Conservation (phyloP, 352 stramenopile genomes). For the Phytophthora tentaculata region DNA sequence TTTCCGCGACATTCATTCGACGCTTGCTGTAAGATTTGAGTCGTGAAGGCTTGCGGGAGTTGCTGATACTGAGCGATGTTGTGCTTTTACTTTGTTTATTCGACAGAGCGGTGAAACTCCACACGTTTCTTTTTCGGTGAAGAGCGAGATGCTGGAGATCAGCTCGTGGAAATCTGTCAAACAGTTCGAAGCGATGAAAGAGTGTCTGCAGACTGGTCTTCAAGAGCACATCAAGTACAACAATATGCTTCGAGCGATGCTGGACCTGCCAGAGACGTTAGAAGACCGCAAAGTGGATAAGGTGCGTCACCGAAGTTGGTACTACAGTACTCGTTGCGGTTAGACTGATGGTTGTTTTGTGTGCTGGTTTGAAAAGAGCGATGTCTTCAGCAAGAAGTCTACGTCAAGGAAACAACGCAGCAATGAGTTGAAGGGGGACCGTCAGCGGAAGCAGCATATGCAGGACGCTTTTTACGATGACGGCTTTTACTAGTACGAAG, state of each 20-base stretch:
- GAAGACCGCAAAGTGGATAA: conserved; percentile 77
- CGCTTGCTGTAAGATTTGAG: conserved; percentile 66
- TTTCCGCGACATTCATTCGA: conserved; percentile 86
- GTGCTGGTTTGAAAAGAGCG: conserved; percentile 46
- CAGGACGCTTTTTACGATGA: conserved; percentile 80
- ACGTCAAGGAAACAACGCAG: conserved; percentile 75
- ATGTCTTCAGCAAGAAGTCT: conserved; percentile 87
- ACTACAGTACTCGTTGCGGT: background rate
- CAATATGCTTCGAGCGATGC: conserved; percentile 74
- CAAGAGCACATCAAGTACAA: conserved; percentile 92
- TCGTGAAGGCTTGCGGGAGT: background rate
- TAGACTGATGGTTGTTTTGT: conserved; percentile 12
- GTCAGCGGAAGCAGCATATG: conserved; percentile 78
- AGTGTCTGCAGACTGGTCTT: conserved; percentile 69
- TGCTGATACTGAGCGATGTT: conserved; percentile 6
- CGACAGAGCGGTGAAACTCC: conserved; percentile 78
- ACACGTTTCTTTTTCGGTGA: conserved; percentile 78
- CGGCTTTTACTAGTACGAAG: conserved; percentile 25
- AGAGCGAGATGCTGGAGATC: conserved; percentile 78
- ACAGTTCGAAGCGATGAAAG: conserved; percentile 86
- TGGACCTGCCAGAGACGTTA: conserved; percentile 80
- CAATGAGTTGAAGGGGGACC: conserved; percentile 83
- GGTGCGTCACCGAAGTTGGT: conserved; percentile 41
- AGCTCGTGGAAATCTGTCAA: conserved; percentile 81
- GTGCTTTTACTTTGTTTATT: conserved; percentile 1